Evolutionary conservation across 192 early-diverging fungal species (phyloP), one percentile per base, ranked within the genome.

Genomic region (Coemansia sp.): DNA sequence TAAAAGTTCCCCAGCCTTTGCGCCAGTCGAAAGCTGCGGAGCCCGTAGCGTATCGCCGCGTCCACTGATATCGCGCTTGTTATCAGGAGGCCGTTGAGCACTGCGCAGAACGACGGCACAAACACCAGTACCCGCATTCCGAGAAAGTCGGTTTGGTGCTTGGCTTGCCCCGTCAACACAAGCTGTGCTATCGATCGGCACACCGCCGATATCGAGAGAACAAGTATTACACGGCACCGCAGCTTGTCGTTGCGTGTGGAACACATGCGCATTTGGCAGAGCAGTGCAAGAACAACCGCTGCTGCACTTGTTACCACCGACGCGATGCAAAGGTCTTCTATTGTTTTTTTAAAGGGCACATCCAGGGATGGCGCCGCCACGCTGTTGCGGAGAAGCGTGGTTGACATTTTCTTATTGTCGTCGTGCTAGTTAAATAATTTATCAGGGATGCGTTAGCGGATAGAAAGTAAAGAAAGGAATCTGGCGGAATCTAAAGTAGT

Each of bases 11-110:
- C 57, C 29, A 71, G 50, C 23, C 62, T 53, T 22, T 52, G 65
- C 10, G 74, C 74, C 20, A 71, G 38, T 17, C 62, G 61, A 67
- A 76, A 71, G 45, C 69, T 76, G 22, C 69, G 74, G 23, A 76
- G 62, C 20, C 74, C 74, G 35, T 70, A 76, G 22, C 74, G 74
- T 34, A 76, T 65, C 0, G 69, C 74, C 34, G 69, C 34, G 35
- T 76, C 74, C 5, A 67, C 8, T 1, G 68, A 69, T 14, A 76
- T 65, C 8, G 65, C 61, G 19, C 68, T 65, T 11, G 42, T 50
- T n/a, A 76, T 36, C 55, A 76, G 25, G 9, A 76, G 49, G 29
- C 48, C 38, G 36, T 63, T 67, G 14, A 71, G 25, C 38, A 76
- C 65, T 2, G 54, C 13, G 20, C 61, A 61, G 4, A 67, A 46